Evolutionary conservation across 2,329 filamentous ascomycete species (phyloP).

Genomic region (Colletotrichum gloeosporioides): DNA sequence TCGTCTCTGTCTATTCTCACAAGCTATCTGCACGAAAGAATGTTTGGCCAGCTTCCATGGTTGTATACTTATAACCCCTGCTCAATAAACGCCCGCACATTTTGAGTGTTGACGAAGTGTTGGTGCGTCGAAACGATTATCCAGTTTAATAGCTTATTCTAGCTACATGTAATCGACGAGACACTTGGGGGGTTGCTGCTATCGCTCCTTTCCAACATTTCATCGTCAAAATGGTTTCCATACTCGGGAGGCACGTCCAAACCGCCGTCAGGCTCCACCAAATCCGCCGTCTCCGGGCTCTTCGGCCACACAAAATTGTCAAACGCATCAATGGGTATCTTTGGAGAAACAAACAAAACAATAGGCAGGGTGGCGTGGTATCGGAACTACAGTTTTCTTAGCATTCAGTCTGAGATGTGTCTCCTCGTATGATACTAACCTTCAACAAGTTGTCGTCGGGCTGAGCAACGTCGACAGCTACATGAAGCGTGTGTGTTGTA

Average conservation of each 20-base stretch:
- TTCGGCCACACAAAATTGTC: background rate
- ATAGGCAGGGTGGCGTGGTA: background rate
- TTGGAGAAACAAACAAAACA: background rate
- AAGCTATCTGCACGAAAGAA: background rate
- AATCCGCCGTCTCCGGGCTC: no score
- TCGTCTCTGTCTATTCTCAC: background rate
- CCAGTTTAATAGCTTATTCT: background rate
- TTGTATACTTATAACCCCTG: background rate
- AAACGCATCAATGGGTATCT: background rate
- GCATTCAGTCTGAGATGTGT: accelerated
- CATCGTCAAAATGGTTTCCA: background rate
- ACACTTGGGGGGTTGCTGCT: background rate
- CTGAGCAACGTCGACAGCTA: background rate
- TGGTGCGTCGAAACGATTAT: background rate
- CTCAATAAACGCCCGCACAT: background rate
- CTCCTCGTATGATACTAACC: background rate
- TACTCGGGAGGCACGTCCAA: background rate
- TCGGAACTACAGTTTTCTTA: background rate
- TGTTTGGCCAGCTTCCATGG: background rate
- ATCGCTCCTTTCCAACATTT: background rate
- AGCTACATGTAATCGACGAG: background rate
- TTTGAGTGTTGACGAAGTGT: accelerated
- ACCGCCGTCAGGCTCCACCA: background rate
- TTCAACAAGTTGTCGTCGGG: background rate
- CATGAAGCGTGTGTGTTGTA: background rate